Conservation (phyloP, 495 filamentous ascomycete species). For the Antarctomyces pellizariae region DNA sequence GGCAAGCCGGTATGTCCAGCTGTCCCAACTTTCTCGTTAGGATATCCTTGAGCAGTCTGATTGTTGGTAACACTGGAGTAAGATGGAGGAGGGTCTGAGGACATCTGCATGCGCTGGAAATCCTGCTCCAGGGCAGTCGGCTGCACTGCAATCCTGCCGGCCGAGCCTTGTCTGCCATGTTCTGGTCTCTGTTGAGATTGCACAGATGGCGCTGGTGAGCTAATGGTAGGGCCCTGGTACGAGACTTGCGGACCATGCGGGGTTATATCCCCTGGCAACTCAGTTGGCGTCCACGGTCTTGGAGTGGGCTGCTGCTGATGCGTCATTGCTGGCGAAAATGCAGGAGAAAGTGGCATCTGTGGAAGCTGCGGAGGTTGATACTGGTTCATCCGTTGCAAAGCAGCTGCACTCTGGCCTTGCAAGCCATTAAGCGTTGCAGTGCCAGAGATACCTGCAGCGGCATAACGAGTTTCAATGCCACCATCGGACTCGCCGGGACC, state of each 20-base stretch:
- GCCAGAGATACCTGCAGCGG: conserved; percentile 69
- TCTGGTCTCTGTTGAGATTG: conserved; percentile 8
- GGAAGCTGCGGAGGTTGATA: conserved; percentile 31
- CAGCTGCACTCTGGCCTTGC: conserved; percentile 65
- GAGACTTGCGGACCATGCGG: conserved; percentile 84
- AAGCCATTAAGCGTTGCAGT: conserved; percentile 56
- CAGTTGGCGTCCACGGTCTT: conserved; percentile 90
- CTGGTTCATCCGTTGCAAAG: conserved; percentile 48
- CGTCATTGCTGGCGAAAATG: conserved; percentile 13
- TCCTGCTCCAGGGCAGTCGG: conserved; percentile 46
- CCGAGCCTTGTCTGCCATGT: conserved; percentile 11
- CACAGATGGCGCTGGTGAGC: conserved; percentile 14
- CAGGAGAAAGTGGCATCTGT: conserved; percentile 16
- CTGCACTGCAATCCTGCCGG: conserved; percentile 11
- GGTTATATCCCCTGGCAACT: conserved; percentile 63
- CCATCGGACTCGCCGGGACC: conserved; percentile 43
- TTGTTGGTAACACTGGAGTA: conserved; percentile 55
- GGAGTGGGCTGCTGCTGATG: conserved; percentile 24
- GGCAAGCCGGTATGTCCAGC: no score
- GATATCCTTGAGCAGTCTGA: conserved; percentile 34
- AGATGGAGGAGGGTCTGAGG: conserved; percentile 68
- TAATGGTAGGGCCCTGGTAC: conserved; percentile 58
- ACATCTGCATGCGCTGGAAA: conserved; percentile 66
- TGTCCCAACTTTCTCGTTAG: conserved; percentile 39
- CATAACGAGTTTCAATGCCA: conserved; percentile 75